Base-by-base conservation (phyloP, 768 basidiomycete genomes). In the Cytidiella melzeri region DNA sequence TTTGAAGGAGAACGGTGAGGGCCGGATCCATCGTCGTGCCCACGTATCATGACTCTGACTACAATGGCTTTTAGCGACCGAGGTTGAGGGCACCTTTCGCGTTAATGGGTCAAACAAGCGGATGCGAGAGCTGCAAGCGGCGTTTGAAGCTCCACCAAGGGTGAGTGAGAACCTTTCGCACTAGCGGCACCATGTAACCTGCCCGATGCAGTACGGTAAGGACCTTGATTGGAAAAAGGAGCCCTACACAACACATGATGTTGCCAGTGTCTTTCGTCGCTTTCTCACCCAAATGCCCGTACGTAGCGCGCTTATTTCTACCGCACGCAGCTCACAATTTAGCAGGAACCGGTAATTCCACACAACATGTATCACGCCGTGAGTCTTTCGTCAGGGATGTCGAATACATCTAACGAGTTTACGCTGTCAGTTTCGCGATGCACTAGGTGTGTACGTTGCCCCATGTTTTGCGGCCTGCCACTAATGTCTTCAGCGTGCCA, bases 281-380 rank as follows among this genome's bases (percentile, higher is more conserved):
- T 99, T 92, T 67, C 80, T 99, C 43, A 98, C 94, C 0, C 87
- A 89, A 63, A 92, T 98, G 87, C 93, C 96, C 26, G 94, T 94
- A 60, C 65, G 89, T 80, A 18, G 51, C 46, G 49, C 27, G 28
- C 20, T 20, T 19, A 24, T 42, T 47, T 50, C 23, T 19, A 54
- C 56, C 38, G 27, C 49, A 45, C 26, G 9, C 9, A 6, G 30
- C 26, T 57, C 28, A 39, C 24, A 24, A 42, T 30, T 41, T 58
- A 41, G 43, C 56, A 95, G 92, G 94, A 97, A 67, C 89, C 95
- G 30, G 91, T 97, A 56, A 92, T 98, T 68, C 95, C 95, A 7
- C 77, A 87, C 57, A 80, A 85, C 56, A 81, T 92, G 73, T 96
- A 96, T 63, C 81, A 92, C 61, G 74, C 79, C 54, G 92, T 93